Evolutionary conservation across 257 asterid genomes (phyloP).

Genomic region (Parsonsia alboflavescens): DNA sequence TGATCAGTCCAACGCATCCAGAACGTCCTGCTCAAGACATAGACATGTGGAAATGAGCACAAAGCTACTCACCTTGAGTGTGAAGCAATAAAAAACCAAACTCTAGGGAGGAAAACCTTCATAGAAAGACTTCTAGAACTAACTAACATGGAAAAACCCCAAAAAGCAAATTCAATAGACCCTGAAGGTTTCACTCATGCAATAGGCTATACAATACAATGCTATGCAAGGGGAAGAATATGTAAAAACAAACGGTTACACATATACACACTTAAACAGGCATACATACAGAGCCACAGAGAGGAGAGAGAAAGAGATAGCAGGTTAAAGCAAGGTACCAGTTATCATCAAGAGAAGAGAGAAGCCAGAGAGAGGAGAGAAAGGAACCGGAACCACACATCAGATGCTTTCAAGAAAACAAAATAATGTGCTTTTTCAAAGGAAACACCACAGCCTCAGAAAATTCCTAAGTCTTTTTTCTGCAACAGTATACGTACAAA

Average conservation of each 20-base stretch:
- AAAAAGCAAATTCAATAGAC: not conserved
- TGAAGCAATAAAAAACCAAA: constrained; percentile 7
- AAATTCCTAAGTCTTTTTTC: constrained; percentile 26
- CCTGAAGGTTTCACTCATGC: constrained; percentile 1
- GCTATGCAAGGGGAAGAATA: not conserved
- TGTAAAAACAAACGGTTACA: not conserved
- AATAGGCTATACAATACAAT: not conserved
- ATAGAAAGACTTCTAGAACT: not conserved
- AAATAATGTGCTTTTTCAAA: constrained; percentile 28
- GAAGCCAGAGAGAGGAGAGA: constrained; percentile 15
- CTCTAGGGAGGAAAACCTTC: not conserved
- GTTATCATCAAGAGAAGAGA: constrained; percentile 21
- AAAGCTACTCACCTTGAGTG: constrained; percentile 5
- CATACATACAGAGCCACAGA: constrained; percentile 2
- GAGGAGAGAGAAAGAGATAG: not conserved
- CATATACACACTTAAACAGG: not conserved
- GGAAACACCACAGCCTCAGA: constrained; percentile 60
- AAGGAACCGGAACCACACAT: constrained; percentile 38
- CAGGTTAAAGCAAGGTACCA: constrained; percentile 19
- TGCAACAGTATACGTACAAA: constrained; percentile 1
- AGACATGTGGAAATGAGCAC: constrained; percentile 3
- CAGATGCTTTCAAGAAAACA: constrained; percentile 23
- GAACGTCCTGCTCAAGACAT: not conserved
- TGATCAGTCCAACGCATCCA: constrained; percentile 10
- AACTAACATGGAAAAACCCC: not conserved